Evolutionary conservation across 768 basidiomycete species (phyloP).

Genomic region (Hemileccinum impolitum): DNA sequence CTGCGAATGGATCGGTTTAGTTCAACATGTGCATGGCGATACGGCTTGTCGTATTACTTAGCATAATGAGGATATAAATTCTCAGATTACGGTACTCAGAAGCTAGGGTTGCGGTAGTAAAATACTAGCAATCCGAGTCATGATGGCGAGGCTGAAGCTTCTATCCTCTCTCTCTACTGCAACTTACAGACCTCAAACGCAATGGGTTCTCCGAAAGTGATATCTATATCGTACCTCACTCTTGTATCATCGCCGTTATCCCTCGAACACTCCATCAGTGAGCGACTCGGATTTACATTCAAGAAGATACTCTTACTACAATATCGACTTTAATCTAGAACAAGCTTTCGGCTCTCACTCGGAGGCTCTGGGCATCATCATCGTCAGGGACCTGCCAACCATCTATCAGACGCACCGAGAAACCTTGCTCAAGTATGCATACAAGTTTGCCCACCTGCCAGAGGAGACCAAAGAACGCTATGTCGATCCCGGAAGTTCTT

Average conservation of each 20-base stretch:
- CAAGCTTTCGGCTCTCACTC: slow-evolving; percentile 81
- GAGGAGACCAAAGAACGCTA: slow-evolving; percentile 68
- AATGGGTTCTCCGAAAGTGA: slow-evolving; percentile 22
- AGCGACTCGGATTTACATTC: slow-evolving; percentile 8
- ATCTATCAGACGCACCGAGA: slow-evolving; percentile 63
- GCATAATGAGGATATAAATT: no score
- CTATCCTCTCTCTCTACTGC: slow-evolving; percentile 1
- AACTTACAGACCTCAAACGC: slow-evolving; percentile 13
- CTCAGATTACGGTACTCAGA: no score
- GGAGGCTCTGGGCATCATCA: slow-evolving; percentile 73
- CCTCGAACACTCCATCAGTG: slow-evolving; percentile 62
- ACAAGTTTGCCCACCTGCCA: slow-evolving; percentile 72
- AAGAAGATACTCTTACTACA: neutral
- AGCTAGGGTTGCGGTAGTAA: no score
- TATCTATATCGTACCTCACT: slow-evolving; percentile 60
- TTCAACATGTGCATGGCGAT: no score
- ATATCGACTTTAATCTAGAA: slow-evolving; percentile 38
- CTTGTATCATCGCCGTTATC: slow-evolving; percentile 52
- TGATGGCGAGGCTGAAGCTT: slow-evolving; percentile 16
- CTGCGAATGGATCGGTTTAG: no score
- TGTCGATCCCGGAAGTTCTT: slow-evolving; percentile 66
- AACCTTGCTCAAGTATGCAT: slow-evolving; percentile 68
- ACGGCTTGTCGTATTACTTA: no score
- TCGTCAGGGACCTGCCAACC: slow-evolving; percentile 77
- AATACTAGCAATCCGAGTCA: no score